Base-by-base conservation (phyloP, 192 early-diverging fungal species). In the Coemansia sp. region DNA sequence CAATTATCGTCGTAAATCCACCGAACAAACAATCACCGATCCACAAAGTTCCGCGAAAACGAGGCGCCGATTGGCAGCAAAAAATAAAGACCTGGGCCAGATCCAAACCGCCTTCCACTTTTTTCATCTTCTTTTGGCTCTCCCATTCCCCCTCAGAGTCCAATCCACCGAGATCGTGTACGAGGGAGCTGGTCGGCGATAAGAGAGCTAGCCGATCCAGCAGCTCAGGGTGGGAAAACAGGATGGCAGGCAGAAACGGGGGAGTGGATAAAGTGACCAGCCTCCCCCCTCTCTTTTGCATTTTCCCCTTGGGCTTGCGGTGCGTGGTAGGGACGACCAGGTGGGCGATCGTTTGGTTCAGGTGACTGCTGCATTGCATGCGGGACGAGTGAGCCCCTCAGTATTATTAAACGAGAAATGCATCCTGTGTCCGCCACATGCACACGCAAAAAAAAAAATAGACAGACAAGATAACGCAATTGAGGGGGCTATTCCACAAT, bases 301-400 rank as follows among this genome's bases (percentile, higher is more conserved):
- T n/a, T n/a, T n/a, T 35, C 7, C 7, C 32, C 4, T 35, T 35
- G 27, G 27, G 49, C 25, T 25, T 31, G n/a, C n/a, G n/a, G n/a
- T n/a, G 14, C 41, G n/a, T 43, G 41, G 41, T 15, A 53, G 49
- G 49, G 27, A 53, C 49, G 49, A 32, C 49, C 29, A 27, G 27
- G 14, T 35, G 32, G 49, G 49, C 49, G 49, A 53, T 53, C 49
- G n/a, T 17, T 3, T 53, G 49, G 49, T 53, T 53, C 49, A 53
- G 49, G 49, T 53, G 49, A 53, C 49, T 53, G 49, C 49, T 53
- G 49, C 49, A n/a, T n/a, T n/a, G n/a, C n/a, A n/a, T n/a, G n/a
- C n/a, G n/a, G n/a, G n/a, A n/a, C n/a, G n/a, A n/a, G n/a, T n/a
- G n/a, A n/a, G n/a, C n/a, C n/a, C n/a, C n/a, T n/a, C n/a, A n/a